These are phyloP conservation scores for Mortierella sp. DNA, from an alignment of 371 early-diverging fungal species.

Conservation along the genomic window DNA sequence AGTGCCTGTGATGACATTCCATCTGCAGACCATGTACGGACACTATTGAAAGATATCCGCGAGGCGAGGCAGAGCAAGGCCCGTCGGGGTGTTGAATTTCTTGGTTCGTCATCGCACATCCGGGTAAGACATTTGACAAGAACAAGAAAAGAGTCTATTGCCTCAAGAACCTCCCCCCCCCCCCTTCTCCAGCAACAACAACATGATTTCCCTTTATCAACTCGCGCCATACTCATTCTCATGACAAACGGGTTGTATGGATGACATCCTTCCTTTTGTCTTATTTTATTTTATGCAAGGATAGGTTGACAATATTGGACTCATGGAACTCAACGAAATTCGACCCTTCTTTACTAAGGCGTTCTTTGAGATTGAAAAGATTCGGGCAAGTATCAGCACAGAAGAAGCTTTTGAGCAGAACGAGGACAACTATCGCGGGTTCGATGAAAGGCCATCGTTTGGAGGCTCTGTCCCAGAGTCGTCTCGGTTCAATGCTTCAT, in stretches of 20 bases:
- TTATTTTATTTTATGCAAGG: too few relatives aligned
- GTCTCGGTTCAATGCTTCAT: slow-evolving; percentile 8
- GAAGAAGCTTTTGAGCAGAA: slow-evolving; percentile 9
- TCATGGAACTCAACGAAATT: slow-evolving; percentile 91
- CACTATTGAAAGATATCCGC: slow-evolving; percentile 82
- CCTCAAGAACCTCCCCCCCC: too few relatives aligned
- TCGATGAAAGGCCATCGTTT: background rate
- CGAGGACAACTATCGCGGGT: background rate
- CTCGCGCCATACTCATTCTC: too few relatives aligned
- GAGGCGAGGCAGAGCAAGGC: slow-evolving; percentile 89
- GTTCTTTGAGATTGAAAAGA: slow-evolving; percentile 73
- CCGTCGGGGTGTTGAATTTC: slow-evolving; percentile 66
- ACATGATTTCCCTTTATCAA: too few relatives aligned
- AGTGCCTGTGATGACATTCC: slow-evolving; percentile 88
- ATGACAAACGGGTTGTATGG: too few relatives aligned
- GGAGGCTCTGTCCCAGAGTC: slow-evolving; percentile 8
- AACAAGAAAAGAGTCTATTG: too few relatives aligned
- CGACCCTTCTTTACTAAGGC: slow-evolving; percentile 85
- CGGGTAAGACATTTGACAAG: slow-evolving; percentile 60
- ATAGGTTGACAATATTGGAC: slow-evolving; percentile 82
- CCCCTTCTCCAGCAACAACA: too few relatives aligned
- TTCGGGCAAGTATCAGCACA: slow-evolving; percentile 39
- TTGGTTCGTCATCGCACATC: slow-evolving; percentile 55
- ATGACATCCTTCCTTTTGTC: background rate
- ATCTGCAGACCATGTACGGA: slow-evolving; percentile 73